Evolutionary conservation across 345 rosid species (phyloP), one percentile per base, ranked within the genome.

Genomic region (Euphorbia tirucalli): DNA sequence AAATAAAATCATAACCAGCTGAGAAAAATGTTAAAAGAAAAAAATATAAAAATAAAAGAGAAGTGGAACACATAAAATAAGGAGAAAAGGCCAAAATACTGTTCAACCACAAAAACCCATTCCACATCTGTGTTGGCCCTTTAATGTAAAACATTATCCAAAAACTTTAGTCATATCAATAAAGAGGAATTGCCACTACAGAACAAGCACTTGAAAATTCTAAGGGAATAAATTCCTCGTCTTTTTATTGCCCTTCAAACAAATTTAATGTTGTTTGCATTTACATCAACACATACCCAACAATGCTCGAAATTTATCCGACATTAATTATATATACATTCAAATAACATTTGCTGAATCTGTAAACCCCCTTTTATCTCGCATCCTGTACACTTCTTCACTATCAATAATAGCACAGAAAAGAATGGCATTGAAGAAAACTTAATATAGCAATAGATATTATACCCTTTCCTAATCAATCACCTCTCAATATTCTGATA

Each of bases 401-500:
- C 24, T 60, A 25, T 25, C 64, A 60, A 14, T 37, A 5, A 14
- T 16, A 28, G 65, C 63, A 61, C 41, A 27, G 57, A 73, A n/a
- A 71, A 46, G 61, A 62, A 61, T 48, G 39, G 46, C 2, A 28
- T 25, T 11, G 28, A 65, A 18, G 31, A 16, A 44, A 28, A 18
- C 50, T n/a, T 22, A 13, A 48, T 66, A 10, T 16, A 48, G 18
- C 2, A 11, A 30, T 49, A 3, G 5, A 2, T 15, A 24, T 44
- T 44, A 22, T 25, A 5, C 25, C 1, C 10, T 68, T 52, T 54
- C 69, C 49, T 25, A 25, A 22, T 43, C 21, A 27, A 75, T 87
- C 83, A 87, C 64, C 80, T 71, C 56, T 82, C 82, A 25, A 87
- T 76, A 80, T 86, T 92, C 71, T 84, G 85, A 59, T 79, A 90